Evolutionary conservation across 192 early-diverging fungal species (phyloP), one percentile per base, ranked within the genome.

Genomic region (Ambispora gerdemannii): DNA sequence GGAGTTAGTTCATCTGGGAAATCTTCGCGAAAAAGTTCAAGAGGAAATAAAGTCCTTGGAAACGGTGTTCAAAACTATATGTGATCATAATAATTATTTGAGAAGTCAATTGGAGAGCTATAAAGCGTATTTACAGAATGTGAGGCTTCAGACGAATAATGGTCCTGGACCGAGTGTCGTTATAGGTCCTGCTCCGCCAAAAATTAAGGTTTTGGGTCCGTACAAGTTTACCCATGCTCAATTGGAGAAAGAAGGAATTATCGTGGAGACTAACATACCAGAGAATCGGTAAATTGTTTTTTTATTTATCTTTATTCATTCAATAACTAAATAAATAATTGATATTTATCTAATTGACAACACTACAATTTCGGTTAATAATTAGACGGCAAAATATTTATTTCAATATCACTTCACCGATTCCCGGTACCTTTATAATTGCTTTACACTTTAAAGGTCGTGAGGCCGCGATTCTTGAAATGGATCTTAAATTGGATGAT

Each of bases 51-150:
- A 69, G 22, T 87, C 86, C 20, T 81, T 97, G 38, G 89, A 92
- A 32, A 80, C 86, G 13, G 94, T 97, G 58, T 95, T 88, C 85
- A 88, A 95, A 75, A 94, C 94, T 4, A 97, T 97, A 62, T 81
- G 90, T 35, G 93, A 95, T 72, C 95, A 97, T 76, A 97, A 97
- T 82, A 91, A 93, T 68, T 97, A 95, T 63, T 77, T 95, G 50
- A 75, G 87, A 50, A 84, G 87, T 50, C 95, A 97, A 82, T 80
- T 97, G 51, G 95, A 97, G 67, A 88, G 86, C 25, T 97, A 97
- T 82, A 95, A 95, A 82, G 92, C 92, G 4, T 97, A 97, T 61
- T 76, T 97, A 35, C 89, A 93, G 73, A 97, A 97, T 65, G 95
- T 97, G 50, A 89, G 95, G 38, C 88, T 89, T 64, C 88, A 95